Base-by-base conservation (phyloP, 1,284 basidiomycete species). In the Amylostereum areolatum region DNA sequence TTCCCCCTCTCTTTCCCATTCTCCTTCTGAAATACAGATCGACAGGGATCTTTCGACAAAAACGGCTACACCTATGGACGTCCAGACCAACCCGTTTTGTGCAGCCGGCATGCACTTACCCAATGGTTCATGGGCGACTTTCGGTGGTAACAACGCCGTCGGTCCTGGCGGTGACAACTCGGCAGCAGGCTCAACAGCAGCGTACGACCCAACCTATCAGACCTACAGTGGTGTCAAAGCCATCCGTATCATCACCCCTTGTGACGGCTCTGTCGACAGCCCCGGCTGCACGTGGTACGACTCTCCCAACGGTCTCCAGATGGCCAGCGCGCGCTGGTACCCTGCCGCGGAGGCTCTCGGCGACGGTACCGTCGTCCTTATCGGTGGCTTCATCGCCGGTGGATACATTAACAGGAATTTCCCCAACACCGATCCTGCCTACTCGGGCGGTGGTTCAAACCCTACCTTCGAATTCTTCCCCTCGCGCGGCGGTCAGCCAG, bases 391-490 rank as follows among this genome's bases (percentile, higher is more conserved):
- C 37, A 46, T 47, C 10, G 25, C 24, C n/a, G 51, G 53, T 2
- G 55, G 56, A 27, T 58, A 48, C 46, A 51, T 58, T 40, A 58
- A 58, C 35, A 41, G 56, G 25, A 73, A 47, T 28, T 45, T 12
- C 18, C 57, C 57, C 2, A 62, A 63, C 43, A 49, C 44, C 34
- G 52, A 61, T 18, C 47, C 53, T 27, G 29, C 48, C 2, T 50
- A 50, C 46, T 45, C 53, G 8, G 45, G 47, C 6, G 52, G 52
- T 10, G 48, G 39, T 5, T 53, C 57, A 3, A 56, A 61, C 0
- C 69, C 66, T 2, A 68, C 65, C 0, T 66, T 53, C 43, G 68
- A 79, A 60, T 77, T 78, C 63, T 82, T 70, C 63, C 81, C 80
- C 1, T 66, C 66, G 2, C 63, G 62, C 39, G 67, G 73, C 57